Evolutionary conservation across 2,329 filamentous ascomycete species (phyloP), one percentile per base, ranked within the genome.

Genomic region (Bipolaris oryzae): DNA sequence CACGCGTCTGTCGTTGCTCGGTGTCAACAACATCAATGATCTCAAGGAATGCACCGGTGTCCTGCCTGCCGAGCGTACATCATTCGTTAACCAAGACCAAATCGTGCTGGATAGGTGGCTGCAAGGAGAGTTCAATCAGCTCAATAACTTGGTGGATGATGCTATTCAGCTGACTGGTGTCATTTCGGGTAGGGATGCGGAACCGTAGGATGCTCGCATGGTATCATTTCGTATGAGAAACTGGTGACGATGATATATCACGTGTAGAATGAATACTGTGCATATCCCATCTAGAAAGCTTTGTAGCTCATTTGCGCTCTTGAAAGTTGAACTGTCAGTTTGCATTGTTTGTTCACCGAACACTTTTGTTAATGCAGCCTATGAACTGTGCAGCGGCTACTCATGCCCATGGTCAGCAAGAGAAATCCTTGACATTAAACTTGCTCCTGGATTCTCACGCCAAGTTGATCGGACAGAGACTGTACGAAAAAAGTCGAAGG

Each of bases 1-100:
- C 62, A 77, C 84, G 42, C 81, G 83, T 20, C 74, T 86, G 35
- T 82, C 79, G 31, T 72, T 86, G 2, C 78, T 86, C 10, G 84
- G 84, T 3, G 82, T 85, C 13, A 78, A 82, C 64, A 84, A 85
- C 64, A 81, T 86, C 69, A 85, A 85, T 68, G 69, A 76, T 20
- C 72, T 86, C 41, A 82, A 78, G 15, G 83, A 85, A 60, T 86
- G 84, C 77, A 83, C 81, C 9, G 79, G 80, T 62, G 81, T 81
- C 2, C 71, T 85, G 9, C 83, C 75, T 0, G 64, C 63, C 2
- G 63, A 48, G 23, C 61, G 63, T 5, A 66, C 54, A 6, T 59
- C 55, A 0, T 74, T 75, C 37, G 59, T 64, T 2, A 69, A 50
- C 39, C 55, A 72, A 47, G 71, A 74, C 39, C 69, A 73, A 42